Evolutionary conservation across 805 yeast species (phyloP), one percentile per base, ranked within the genome.

Genomic region (Lipomyces lipofer): DNA sequence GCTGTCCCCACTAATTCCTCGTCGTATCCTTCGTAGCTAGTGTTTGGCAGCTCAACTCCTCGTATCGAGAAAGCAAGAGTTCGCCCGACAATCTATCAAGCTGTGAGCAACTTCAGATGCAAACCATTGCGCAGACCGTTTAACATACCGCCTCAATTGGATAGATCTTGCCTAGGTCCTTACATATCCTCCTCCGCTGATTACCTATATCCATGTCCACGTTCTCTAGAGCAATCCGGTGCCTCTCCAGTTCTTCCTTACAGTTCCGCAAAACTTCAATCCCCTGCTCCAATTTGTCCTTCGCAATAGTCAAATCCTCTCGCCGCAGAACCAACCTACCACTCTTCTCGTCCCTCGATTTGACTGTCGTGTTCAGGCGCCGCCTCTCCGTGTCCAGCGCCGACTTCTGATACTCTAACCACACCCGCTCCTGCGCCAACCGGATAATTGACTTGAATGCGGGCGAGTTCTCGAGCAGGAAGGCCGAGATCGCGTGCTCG

Each of bases 1-100:
- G 80, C 75, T 0, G 82, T 59, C 7, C 70, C 61, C 55, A 71
- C 32, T 22, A 43, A 58, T 54, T 36, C 63, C 58, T 43, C 64
- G 59, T 54, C 47, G 24, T 58, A 61, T 46, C 63, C 56, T 36
- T 44, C 49, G 38, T 48, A 50, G 22, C 33, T 19, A 10, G 61
- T 46, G 47, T 67, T 64, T 4, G 74, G 72, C 9, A 73, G 60
- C 22, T 63, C 62, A 10, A 71, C 49, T 12, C 69, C 72, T 32
- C 73, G 63, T n/a, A 73, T 71, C 15, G 72, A 62, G 58, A 71
- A 72, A 17, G 56, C 59, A 27, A 65, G 56, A 10, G 57, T 36
- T 22, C 49, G 47, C 5, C 52, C 54, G 8, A 54, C 48, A 13
- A 59, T 60, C 47, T 38, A 25, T 10, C 7, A 17, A 33, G 22